A percentile compares a stretch with the other conserved stretches of the same genome.
These are phyloP conservation scores for Drosera capensis DNA, from an alignment of 148 eudicot genomes.

Conservation along the genomic window DNA sequence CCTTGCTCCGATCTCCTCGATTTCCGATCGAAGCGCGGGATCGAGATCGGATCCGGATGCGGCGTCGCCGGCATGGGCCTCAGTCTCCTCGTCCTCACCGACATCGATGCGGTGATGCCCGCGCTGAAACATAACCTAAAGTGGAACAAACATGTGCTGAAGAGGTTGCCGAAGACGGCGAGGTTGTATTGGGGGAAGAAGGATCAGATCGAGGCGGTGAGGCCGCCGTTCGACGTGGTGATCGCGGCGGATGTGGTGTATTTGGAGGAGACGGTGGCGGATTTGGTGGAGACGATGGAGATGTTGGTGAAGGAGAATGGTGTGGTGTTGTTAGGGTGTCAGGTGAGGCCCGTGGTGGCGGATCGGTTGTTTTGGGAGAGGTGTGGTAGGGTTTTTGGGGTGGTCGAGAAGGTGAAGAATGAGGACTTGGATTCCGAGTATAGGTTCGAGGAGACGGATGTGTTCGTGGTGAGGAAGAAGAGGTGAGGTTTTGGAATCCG, in stretches of 20 bases:
- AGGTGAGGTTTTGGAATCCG: slow-evolving; percentile 4
- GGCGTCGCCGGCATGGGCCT: slow-evolving; percentile 83
- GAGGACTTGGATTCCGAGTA: slow-evolving; percentile 84
- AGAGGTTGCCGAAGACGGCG: slow-evolving; percentile 44
- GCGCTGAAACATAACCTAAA: slow-evolving; percentile 71
- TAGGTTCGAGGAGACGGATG: slow-evolving; percentile 62
- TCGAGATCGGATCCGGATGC: slow-evolving; percentile 86
- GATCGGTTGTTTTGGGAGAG: slow-evolving; percentile 63
- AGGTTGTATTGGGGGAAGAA: slow-evolving; percentile 59
- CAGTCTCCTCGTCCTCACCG: slow-evolving; percentile 48
- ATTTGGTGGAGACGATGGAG: slow-evolving; percentile 45
- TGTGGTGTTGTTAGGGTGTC: slow-evolving; percentile 70
- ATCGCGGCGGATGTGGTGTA: slow-evolving; percentile 87
- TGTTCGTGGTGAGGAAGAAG: slow-evolving; percentile 62
- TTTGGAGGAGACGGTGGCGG: slow-evolving; percentile 58
- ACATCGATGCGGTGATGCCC: slow-evolving; percentile 84
- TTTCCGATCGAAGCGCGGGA: slow-evolving; percentile 46
- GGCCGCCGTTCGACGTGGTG: slow-evolving; percentile 58
- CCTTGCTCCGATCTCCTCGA: slow-evolving; percentile 56
- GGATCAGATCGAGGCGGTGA: slow-evolving; percentile 34
- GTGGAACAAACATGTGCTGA: slow-evolving; percentile 44
- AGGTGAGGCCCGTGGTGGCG: slow-evolving; percentile 75
- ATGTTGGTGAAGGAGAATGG: slow-evolving; percentile 43
- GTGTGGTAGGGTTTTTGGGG: slow-evolving; percentile 33
- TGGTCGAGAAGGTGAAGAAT: slow-evolving; percentile 44